Conservation (phyloP, 2,329 filamentous ascomycete species). For the Fonsecaea multimorphosa region DNA sequence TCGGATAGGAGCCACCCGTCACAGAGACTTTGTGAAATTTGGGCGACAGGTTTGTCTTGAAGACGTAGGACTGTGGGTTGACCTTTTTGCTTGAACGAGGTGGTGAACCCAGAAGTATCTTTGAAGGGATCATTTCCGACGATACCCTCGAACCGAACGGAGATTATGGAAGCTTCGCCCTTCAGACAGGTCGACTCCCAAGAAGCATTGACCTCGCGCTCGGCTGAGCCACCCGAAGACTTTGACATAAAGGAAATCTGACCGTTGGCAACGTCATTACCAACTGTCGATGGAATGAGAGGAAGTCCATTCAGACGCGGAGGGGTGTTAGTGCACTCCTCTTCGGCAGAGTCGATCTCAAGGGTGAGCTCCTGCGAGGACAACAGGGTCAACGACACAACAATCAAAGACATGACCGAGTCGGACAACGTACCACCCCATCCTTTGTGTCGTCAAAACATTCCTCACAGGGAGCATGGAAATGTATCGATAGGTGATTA, state of each 20-base stretch:
- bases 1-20: slow-evolving; percentile 39
- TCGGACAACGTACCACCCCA: slow-evolving; percentile 33
- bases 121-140: slow-evolving; percentile 35
- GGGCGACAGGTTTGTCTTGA: slow-evolving; percentile 38
- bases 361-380: slow-evolving; percentile 41
- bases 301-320: slow-evolving; percentile 43
- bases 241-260: slow-evolving; percentile 40
- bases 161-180: slow-evolving; percentile 42
- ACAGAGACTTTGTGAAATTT: slow-evolving; percentile 33
- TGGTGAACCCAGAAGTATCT: slow-evolving; percentile 43
- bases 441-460: slow-evolving; percentile 33
- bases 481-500: slow-evolving; percentile 34
- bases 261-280: slow-evolving; percentile 32
- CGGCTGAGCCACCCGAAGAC: slow-evolving; percentile 32
- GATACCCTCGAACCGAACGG: slow-evolving; percentile 40
- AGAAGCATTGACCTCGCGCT: slow-evolving; percentile 36
- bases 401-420: slow-evolving; percentile 6
- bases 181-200: slow-evolving; percentile 43
- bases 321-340: slow-evolving; percentile 40
- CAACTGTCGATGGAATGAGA: slow-evolving; percentile 30
- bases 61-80: slow-evolving; percentile 42
- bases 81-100: slow-evolving; percentile 43
- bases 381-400: slow-evolving; percentile 21
- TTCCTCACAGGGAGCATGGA: slow-evolving; percentile 35
- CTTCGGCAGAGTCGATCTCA: slow-evolving; percentile 38